Conservation (phyloP, 371 early-diverging fungal genomes). For the Syncephalastrum sp. region DNA sequence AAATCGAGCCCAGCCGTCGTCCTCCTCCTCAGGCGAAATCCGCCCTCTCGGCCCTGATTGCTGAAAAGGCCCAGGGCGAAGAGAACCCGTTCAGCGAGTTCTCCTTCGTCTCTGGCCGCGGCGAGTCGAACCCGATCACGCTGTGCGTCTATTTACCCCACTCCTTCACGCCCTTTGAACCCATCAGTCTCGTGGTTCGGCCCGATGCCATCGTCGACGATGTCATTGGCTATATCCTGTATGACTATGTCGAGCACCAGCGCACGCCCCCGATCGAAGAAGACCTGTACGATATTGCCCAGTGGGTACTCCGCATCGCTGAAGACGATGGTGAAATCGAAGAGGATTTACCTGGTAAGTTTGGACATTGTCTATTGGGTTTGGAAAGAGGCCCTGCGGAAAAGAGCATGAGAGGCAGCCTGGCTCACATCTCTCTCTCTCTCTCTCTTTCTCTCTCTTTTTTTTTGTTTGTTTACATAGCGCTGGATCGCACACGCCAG, state of each 20-base stretch:
- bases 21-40: slow-evolving; percentile 30
- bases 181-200: slow-evolving; percentile 72
- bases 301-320: slow-evolving; percentile 89
- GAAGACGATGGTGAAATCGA: slow-evolving; percentile 96
- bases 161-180: slow-evolving; percentile 49
- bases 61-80: slow-evolving; percentile 54
- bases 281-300: slow-evolving; percentile 60
- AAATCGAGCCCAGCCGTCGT: slow-evolving; percentile 1
- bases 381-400: too few relatives aligned
- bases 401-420: too few relatives aligned
- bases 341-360: slow-evolving; percentile 90
- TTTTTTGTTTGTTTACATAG: slow-evolving; percentile 28
- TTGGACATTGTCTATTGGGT: too few relatives aligned
- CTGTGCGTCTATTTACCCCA: slow-evolving; percentile 68
- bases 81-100: slow-evolving; percentile 80
- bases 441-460: not conserved
- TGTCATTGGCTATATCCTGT: slow-evolving; percentile 27
- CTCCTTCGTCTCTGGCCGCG: slow-evolving; percentile 59
- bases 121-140: slow-evolving; percentile 57
- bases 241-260: slow-evolving; percentile 33
- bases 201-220: slow-evolving; percentile 88
- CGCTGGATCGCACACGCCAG: slow-evolving; percentile 82
- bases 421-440: not conserved
- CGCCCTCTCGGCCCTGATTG: slow-evolving; percentile 63
- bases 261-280: slow-evolving; percentile 64